These are phyloP conservation scores for Pezicula neosporulosa DNA, from an alignment of 2,329 filamentous ascomycete genomes.

Conservation along the genomic window DNA sequence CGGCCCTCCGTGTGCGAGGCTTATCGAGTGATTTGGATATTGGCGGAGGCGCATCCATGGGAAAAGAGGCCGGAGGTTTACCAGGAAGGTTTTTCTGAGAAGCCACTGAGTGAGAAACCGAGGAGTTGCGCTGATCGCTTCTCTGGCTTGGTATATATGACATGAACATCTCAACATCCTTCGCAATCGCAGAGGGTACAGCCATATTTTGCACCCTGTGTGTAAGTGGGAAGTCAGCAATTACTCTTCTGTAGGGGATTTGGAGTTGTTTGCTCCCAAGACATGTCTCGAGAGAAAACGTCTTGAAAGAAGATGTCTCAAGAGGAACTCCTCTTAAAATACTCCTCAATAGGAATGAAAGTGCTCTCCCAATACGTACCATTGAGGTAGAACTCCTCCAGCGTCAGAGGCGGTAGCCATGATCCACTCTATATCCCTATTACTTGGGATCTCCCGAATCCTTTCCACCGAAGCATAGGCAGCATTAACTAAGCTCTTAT, in stretches of 20 bases:
- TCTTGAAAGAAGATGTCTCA: too few relatives aligned
- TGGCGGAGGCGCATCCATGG: not conserved
- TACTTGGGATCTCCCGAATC: slow-evolving; percentile 31
- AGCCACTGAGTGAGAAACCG: slow-evolving; percentile 4
- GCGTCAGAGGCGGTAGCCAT: slow-evolving; percentile 77
- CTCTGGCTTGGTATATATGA: slow-evolving; percentile 47
- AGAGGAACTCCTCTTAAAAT: too few relatives aligned
- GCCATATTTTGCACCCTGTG: slow-evolving; percentile 63
- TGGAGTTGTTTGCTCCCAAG: too few relatives aligned
- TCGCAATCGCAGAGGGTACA: slow-evolving; percentile 59
- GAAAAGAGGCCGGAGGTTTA: not conserved
- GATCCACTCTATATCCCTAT: slow-evolving; percentile 63
- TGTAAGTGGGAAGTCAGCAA: too few relatives aligned
- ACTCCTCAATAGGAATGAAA: too few relatives aligned
- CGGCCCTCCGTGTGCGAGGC: not conserved
- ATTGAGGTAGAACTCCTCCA: slow-evolving; percentile 60
- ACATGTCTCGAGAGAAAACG: too few relatives aligned
- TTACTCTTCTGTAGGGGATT: too few relatives aligned
- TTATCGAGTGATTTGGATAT: slow-evolving; percentile 2
- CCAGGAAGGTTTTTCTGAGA: slow-evolving; percentile 3
- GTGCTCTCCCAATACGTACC: too few relatives aligned
- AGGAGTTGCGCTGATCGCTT: slow-evolving; percentile 2
- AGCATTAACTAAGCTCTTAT: slow-evolving; percentile 50
- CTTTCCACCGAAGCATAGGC: slow-evolving; percentile 65
- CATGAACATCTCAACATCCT: slow-evolving; percentile 69